Evolutionary conservation across 129 eudicot genomes (phyloP).

Genomic region (Flaveria linearis): DNA sequence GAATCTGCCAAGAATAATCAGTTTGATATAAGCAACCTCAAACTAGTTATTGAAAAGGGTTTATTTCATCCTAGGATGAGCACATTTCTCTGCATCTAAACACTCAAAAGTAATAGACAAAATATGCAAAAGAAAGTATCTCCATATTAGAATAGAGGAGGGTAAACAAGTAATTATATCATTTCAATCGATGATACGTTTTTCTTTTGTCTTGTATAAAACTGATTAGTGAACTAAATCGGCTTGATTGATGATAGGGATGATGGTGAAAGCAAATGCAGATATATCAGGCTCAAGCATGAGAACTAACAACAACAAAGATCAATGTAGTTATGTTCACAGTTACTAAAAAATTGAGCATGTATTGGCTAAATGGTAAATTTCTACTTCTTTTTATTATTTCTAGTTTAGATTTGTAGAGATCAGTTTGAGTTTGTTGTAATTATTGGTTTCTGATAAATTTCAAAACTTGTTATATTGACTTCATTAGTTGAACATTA

Average conservation of each 20-base stretch:
- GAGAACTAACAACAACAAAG: conserved; percentile 14
- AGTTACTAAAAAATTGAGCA: conserved; percentile 10
- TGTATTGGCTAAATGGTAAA: conserved; percentile 22
- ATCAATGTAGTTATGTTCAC: conserved; percentile 8
- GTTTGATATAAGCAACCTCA: not conserved
- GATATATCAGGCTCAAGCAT: conserved; percentile 25
- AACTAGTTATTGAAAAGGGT: not conserved
- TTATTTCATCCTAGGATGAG: not conserved
- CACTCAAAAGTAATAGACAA: not conserved
- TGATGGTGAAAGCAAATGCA: conserved; percentile 31
- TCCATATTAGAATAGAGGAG: not conserved
- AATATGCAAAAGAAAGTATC: not conserved
- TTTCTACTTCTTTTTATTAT: not conserved
- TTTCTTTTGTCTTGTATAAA: not conserved
- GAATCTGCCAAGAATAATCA: too few relatives aligned
- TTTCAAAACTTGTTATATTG: conserved; percentile 19
- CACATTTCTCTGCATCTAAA: not conserved
- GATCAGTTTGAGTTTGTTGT: conserved; percentile 43
- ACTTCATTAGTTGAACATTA: not conserved
- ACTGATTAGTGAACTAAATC: not conserved
- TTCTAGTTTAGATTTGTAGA: conserved; percentile 46
- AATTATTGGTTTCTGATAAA: conserved; percentile 44
- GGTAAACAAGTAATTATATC: not conserved
- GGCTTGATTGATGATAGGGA: conserved; percentile 21
- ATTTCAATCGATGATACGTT: not conserved